A percentile compares a stretch with the other conserved stretches of the same genome.
phyloP scores from a whole-genome alignment of 306 rosid genomes.

The Lathyrus sativus region DNA sequence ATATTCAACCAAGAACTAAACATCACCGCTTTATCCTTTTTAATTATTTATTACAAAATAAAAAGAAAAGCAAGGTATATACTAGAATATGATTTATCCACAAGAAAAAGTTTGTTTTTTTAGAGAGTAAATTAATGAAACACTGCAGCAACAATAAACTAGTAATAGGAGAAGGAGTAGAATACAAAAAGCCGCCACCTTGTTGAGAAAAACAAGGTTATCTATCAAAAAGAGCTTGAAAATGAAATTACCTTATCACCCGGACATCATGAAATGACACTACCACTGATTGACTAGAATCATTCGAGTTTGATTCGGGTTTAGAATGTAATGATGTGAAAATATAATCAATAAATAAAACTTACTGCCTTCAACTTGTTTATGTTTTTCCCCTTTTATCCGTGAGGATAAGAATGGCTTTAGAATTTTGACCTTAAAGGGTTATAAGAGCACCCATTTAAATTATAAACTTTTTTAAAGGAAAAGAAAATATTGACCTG shows the following conservation, averaged over 20 bases:
- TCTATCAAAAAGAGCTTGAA: slow-evolving; percentile 29
- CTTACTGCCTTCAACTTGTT: slow-evolving; percentile 29
- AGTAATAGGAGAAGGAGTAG: slow-evolving; percentile 5
- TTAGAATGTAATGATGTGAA: slow-evolving; percentile 16
- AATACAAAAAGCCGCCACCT: slow-evolving; percentile 35
- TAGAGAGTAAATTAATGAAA: slow-evolving; percentile 16
- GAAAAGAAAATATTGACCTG: slow-evolving; percentile 30
- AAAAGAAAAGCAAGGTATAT: neutral
- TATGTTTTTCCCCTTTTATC: slow-evolving; percentile 25
- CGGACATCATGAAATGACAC: slow-evolving; percentile 32
- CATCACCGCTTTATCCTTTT: neutral
- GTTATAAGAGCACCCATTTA: slow-evolving; percentile 10
- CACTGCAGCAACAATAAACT: slow-evolving; percentile 27
- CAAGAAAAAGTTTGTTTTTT: neutral
- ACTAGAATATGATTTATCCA: neutral
- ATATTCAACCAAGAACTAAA: neutral
- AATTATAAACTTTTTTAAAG: neutral
- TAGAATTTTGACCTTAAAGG: slow-evolving; percentile 38
- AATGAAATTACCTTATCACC: slow-evolving; percentile 35
- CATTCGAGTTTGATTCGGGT: slow-evolving; percentile 13
- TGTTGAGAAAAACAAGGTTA: slow-evolving; percentile 32
- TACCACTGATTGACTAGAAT: slow-evolving; percentile 17
- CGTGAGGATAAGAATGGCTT: slow-evolving; percentile 2
- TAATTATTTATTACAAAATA: neutral
- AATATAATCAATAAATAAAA: neutral